Evolutionary conservation across 2,329 filamentous ascomycete genomes (phyloP).

Genomic region (Pleomassaria siparia): DNA sequence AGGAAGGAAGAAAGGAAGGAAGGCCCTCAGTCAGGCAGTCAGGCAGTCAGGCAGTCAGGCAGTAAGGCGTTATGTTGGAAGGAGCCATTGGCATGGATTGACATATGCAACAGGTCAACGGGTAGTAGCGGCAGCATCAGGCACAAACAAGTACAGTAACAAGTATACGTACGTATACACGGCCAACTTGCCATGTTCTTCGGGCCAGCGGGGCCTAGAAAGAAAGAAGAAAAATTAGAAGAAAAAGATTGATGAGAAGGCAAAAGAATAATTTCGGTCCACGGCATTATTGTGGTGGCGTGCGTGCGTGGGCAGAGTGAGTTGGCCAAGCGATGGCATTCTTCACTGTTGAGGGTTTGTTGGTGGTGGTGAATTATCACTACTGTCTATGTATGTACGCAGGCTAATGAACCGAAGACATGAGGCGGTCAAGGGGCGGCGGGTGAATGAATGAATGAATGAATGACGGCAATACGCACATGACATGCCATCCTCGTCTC

Average conservation of each 20-base stretch:
- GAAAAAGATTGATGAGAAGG: too few species aligned
- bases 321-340: slow-evolving; percentile 4
- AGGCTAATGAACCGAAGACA: slow-evolving; percentile 28
- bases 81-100: too few species aligned
- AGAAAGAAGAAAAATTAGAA: too few species aligned
- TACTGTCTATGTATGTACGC: slow-evolving; percentile 15
- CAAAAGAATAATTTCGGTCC: too few species aligned
- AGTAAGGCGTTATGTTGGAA: background rate
- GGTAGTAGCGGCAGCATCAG: background rate
- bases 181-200: background rate
- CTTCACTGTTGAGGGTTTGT: too few species aligned
- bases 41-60: background rate
- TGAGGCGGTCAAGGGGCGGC: slow-evolving; percentile 37
- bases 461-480: slow-evolving; percentile 11
- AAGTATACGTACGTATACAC: background rate
- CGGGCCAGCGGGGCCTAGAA: background rate
- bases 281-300: slow-evolving; percentile 13
- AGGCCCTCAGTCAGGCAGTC: too few species aligned
- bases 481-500: too few species aligned
- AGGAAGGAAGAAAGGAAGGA: too few species aligned
- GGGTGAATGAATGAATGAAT: too few species aligned
- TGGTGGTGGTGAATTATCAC: too few species aligned
- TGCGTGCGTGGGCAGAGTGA: slow-evolving; percentile 7
- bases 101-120: too few species aligned
- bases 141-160: background rate